Base-by-base conservation (phyloP, 2,329 filamentous ascomycete species). In the Ciborinia camelliae region DNA sequence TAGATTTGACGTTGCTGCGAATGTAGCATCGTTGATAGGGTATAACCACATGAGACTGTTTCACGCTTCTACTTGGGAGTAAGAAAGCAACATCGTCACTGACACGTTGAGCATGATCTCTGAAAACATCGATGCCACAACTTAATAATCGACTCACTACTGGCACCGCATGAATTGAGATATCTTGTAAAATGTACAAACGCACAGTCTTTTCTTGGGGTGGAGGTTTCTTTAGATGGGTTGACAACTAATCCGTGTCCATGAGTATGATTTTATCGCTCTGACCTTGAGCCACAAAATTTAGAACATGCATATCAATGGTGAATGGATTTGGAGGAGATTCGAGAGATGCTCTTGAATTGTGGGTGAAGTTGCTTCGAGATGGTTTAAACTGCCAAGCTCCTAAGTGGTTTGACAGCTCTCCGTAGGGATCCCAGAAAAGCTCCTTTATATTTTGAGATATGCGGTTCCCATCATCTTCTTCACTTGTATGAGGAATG, bases 281-380 rank as follows among this genome's bases (percentile, higher is more conserved):
- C 10, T 20, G 18, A 3, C 12, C 12, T 7, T 2, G 2, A 26
- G 8, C 5, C 0, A 0, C 4, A 2, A 23, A 8, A n/a, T 30
- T 18, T 10, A 35, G 30, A 35, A 32, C 30, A 23, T 41, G 35
- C 35, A 37, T 55, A 18, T 55, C 20, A 39, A 55, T 55, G 7
- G 14, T 5, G 2, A 23, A 10, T n/a, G n/a, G n/a, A n/a, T n/a
- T n/a, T n/a, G n/a, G n/a, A n/a, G n/a, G n/a, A n/a, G n/a, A n/a
- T n/a, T n/a, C n/a, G n/a, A n/a, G n/a, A n/a, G n/a, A n/a, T n/a
- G n/a, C n/a, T n/a, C n/a, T n/a, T n/a, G n/a, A n/a, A n/a, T n/a
- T n/a, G n/a, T n/a, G n/a, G n/a, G n/a, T n/a, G n/a, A n/a, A n/a
- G n/a, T n/a, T n/a, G n/a, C n/a, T n/a, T n/a, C n/a, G n/a, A n/a